Evolutionary conservation across 495 filamentous ascomycete genomes (phyloP).

Genomic region (Xylaria longipes): DNA sequence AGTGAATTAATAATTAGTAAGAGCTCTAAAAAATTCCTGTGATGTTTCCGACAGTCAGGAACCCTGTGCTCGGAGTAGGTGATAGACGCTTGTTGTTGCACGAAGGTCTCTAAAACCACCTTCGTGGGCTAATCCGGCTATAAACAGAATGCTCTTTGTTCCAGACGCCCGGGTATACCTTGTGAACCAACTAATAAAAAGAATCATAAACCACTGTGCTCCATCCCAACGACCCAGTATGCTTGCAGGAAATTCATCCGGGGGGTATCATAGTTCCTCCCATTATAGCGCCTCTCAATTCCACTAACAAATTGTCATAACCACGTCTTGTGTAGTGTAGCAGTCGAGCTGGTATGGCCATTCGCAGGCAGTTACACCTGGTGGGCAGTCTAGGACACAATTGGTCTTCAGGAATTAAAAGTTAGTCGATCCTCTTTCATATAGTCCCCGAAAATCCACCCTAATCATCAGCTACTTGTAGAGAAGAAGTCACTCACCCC

Average conservation of each 20-base stretch:
- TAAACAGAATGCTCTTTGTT: too few species aligned
- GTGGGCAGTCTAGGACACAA: slow-evolving; percentile 2
- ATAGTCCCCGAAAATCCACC: background rate
- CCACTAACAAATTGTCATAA: slow-evolving; percentile 4
- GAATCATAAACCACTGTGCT: background rate
- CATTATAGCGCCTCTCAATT: background rate
- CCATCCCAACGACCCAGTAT: background rate
- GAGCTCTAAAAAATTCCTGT: background rate
- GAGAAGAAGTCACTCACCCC: slow-evolving; percentile 18
- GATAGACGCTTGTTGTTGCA: too few species aligned
- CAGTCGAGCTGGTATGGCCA: slow-evolving; percentile 1
- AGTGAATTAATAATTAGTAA: too few species aligned
- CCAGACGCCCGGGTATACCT: too few species aligned
- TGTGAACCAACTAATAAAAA: too few species aligned
- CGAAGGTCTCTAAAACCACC: too few species aligned
- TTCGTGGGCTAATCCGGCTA: too few species aligned
- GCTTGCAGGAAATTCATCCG: too few species aligned
- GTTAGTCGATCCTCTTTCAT: background rate
- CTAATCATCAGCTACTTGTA: background rate
- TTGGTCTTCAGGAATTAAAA: background rate
- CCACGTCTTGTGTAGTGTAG: background rate
- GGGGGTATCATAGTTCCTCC: too few species aligned
- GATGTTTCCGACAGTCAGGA: background rate
- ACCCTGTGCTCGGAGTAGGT: too few species aligned
- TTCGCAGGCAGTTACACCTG: background rate